Base-by-base conservation (phyloP, 495 filamentous ascomycete species). In the Podospora fimiseda region DNA sequence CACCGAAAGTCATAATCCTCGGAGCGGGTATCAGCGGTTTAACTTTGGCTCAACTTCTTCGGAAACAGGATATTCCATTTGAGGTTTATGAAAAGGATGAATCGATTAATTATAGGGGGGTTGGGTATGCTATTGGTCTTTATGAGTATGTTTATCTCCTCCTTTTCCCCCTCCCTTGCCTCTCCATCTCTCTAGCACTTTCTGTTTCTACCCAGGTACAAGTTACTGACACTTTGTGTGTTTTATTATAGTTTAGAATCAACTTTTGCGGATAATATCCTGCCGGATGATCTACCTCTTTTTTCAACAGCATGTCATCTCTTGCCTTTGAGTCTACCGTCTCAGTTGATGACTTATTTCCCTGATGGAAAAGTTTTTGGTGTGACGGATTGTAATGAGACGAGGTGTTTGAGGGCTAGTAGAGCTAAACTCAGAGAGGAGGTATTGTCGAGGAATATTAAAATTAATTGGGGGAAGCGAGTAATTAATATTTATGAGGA, bases 91-190 rank as follows among this genome's bases (percentile, higher is more conserved):
- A 80, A 50, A 56, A 62, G 14, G 58, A 69, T 48, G 46, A n/a
- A n/a, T n/a, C 54, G 3, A 52, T 53, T 9, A 43, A 74, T n/a
- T 50, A 68, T 21, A 71, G 73, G 13, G 47, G 59, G 2, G 63
- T 74, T 11, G 78, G 82, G 53, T 83, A 78, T 76, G 75, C 72
- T 20, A 74, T 81, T 56, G 76, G 72, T 2, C 56, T 83, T 19
- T 75, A 82, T 54, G 77, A 75, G 80, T 80, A 66, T 43, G 65
- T 64, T 23, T n/a, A 2, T 33, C 44, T 5, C 20, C 14, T 9
- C n/a, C n/a, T 16, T 16, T 24, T 22, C 20, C 43, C 20, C 51
- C 24, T 8, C 42, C 49, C 3, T 8, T 20, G 15, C 42, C 33
- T 40, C 3, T 48, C 7, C n/a, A 18, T 2, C 7, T 11, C 16